A percentile compares a stretch with the other conserved stretches of the same genome.
These are phyloP conservation scores for Hyparrhenia diplandra DNA, from an alignment of 176 grass and related monocot species.

Conservation along the genomic window DNA sequence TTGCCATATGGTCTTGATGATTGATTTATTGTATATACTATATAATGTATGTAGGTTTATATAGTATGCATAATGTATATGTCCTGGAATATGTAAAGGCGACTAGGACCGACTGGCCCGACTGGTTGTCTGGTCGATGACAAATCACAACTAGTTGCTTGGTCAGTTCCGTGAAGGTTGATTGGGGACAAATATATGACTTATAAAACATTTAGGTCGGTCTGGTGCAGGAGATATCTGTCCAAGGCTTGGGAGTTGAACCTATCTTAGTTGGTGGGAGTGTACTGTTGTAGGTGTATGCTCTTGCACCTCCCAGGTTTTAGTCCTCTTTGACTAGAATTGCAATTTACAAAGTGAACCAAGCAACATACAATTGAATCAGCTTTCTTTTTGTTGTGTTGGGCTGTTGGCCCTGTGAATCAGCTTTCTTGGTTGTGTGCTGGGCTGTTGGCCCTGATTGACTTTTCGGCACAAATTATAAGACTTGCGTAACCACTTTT, in stretches of 20 bases:
- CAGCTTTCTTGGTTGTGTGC: neutral
- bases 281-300: neutral
- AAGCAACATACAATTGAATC: too few species aligned
- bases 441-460: neutral
- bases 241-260: neutral
- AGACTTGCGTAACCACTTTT: neutral
- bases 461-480: neutral
- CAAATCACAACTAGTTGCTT: neutral
- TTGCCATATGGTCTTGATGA: too few species aligned
- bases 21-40: too few species aligned
- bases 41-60: too few species aligned
- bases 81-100: neutral
- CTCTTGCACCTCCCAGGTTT: neutral
- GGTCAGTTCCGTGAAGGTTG: neutral
- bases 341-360: too few species aligned
- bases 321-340: neutral
- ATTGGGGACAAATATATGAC: neutral
- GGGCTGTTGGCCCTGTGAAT: too few species aligned
- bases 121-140: neutral
- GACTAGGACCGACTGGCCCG: neutral
- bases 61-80: neutral
- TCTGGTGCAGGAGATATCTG: neutral
- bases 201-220: neutral
- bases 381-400: too few species aligned
- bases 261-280: neutral